Evolutionary conservation across 306 rosid genomes (phyloP), one percentile per base, ranked within the genome.

Genomic region (Cicer cuneatum): DNA sequence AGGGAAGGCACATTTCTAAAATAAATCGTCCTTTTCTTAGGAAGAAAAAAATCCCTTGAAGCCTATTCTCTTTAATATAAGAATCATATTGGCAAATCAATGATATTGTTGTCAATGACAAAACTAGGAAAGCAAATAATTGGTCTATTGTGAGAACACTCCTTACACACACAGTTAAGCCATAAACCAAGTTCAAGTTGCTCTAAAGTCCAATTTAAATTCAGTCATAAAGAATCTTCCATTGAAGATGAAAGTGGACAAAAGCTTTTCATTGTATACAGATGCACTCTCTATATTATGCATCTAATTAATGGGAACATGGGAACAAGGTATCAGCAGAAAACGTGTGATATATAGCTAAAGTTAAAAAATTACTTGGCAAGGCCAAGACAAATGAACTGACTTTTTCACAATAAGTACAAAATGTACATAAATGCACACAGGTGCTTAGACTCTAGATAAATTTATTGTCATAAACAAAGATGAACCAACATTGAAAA

Each of bases 171-270:
- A 69, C 19, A 41, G 12, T 45, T 16, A 66, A 16, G 38, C 64
- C 47, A 75, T 75, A 53, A 71, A 71, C 66, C 46, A 52, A 66
- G 35, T 57, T 63, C 65, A 52, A 24, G 66, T 70, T 53, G 77
- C 58, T 60, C 51, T 18, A 41, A 7, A 42, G 65, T 72, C 66
- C 53, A 72, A 41, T 37, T 71, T 45, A 40, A 51, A 59, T 39
- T 66, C 33, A 71, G 33, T 42, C 13, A 42, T 52, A 51, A n/a
- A 8, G 46, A 71, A 51, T 43, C 54, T 58, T 75, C 43, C 41
- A 1, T 33, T 37, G 51, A 38, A 59, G 43, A 66, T 18, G 38
- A 60, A 72, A 77, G 9, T 63, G 66, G 13, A 69, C 74, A 72
- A 77, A 69, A 68, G 54, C 46, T 49, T 49, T 60, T 66, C 29